phyloP scores from a whole-genome alignment of 306 rosid genomes.

The Senna tora region DNA sequence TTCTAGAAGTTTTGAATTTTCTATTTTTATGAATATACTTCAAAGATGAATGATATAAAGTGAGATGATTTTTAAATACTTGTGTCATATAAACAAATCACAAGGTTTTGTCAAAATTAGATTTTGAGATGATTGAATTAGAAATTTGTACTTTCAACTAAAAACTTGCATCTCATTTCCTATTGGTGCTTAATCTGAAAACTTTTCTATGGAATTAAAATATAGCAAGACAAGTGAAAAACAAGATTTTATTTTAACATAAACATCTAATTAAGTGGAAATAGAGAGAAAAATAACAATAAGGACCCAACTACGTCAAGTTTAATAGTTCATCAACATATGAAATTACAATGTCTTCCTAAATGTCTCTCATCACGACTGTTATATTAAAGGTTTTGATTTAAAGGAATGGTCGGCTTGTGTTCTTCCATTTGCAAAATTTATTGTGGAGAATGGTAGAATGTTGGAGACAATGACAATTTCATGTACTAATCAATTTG shows the following conservation, averaged over 20 bases:
- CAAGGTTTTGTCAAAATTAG: conserved; percentile 7
- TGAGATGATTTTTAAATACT: no score
- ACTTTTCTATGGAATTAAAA: conserved; percentile 13
- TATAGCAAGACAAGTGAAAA: conserved; percentile 4
- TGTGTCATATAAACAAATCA: conserved; percentile 20
- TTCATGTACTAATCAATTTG: no score
- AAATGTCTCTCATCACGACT: no score
- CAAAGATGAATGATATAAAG: no score
- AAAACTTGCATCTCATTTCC: conserved; percentile 16
- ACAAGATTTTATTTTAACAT: conserved; percentile 24
- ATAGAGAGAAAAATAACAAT: conserved; percentile 16
- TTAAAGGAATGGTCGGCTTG: no score
- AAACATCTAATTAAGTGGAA: conserved; percentile 26
- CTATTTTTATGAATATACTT: no score
- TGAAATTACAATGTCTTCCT: conserved; percentile 96
- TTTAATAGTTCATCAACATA: conserved; percentile 94
- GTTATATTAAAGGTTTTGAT: no score
- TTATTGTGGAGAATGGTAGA: no score
- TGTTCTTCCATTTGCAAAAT: no score
- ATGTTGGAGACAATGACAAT: no score
- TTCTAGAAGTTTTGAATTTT: no score
- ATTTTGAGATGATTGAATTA: conserved; percentile 10
- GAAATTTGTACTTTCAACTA: conserved; percentile 16
- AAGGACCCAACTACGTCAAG: conserved; percentile 22
- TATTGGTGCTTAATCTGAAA: conserved; percentile 1